Base-by-base conservation (phyloP, 2,329 filamentous ascomycete genomes). In the Pyricularia grisea region DNA sequence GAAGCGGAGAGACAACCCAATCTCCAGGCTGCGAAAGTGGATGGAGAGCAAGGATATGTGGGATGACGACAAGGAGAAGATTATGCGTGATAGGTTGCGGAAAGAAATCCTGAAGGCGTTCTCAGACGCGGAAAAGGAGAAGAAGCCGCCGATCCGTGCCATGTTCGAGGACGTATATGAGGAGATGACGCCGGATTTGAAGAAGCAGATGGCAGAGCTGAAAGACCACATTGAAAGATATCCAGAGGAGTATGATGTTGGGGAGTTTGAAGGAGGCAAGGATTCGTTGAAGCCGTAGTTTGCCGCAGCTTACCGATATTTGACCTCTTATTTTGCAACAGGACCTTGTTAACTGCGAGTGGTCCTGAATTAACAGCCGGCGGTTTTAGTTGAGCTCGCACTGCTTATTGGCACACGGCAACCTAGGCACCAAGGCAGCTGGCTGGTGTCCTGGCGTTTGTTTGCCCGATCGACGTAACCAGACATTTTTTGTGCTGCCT, bases 161-260 rank as follows among this genome's bases (percentile, higher is more conserved):
- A 88, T 93, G 82, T 98, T 98, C 78, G 88, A 91, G 73, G 95
- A 95, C 78, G 87, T 98, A 1, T 99, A 97, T 78, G 93, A 95
- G 77, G 87, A 93, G 65, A 74, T 97, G 73, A 97, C 93, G 0
- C 78, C 78, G 10, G 77, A 79, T 30, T 71, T 79, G 71, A 86
- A 83, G 77, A 84, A 81, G 61, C 95, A 99, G 83, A 93, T 92
- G 81, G 80, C 80, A 72, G 75, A 94, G 80, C 81, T 98, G 74
- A 91, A 83, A 76, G 85, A 87, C n/a, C 85, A 97, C 67, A 76
- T 99, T 67, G 88, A 94, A 73, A 89, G 85, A 74, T 99, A 98
- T 80, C 94, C 94, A 0, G 88, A 92, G 50, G 95, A 99, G 82
- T 99, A 99, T 79, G 93, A 98, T 78, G 76, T 77, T 1, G 73